Base-by-base conservation (phyloP, 2,329 filamentous ascomycete species). In the Pseudomassariella vexata region DNA sequence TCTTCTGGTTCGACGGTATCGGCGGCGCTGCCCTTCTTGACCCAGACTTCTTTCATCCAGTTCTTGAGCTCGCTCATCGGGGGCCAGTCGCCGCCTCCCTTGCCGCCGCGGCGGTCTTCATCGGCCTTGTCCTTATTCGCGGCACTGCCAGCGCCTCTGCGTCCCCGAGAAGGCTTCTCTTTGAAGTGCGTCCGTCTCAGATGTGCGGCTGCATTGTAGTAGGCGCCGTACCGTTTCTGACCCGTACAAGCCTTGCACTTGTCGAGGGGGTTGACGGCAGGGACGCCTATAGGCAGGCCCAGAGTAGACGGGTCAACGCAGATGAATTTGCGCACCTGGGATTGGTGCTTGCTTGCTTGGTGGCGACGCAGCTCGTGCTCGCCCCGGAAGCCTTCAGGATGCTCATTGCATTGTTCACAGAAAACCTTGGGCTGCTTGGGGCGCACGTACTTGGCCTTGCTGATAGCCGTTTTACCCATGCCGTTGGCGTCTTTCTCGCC, bases 181-280 rank as follows among this genome's bases (percentile, higher is more conserved):
- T 83, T 85, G 68, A 95, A 96, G 55, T 96, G 90, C 1, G 83
- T 82, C 30, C 90, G 79, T 24, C 89, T 76, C 7, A 96, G 71
- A 54, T 96, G 90, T 1, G 88, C 90, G 0, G 88, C 88, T 1
- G 89, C 90, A 49, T 96, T 96, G 62, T 96, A 95, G 62, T 95
- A 92, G 11, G 85, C 85, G 4, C 84, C 84, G 47, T 96, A 96
- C 37, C 76, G 73, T 65, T 95, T 95, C 34, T 72, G 63, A 26
- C 72, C 71, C 29, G 70, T 73, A 57, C 90, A 96, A 28, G 84
- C 76, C 59, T 94, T 94, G 73, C 89, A 95, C 45, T 83, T 82
- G 30, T 68, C 66, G 20, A 96, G 72, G 24, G 88, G 80, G 32
- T 59, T 73, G 61, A 72, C 70, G 57, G 62, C 76, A 53, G 46